Evolutionary conservation across 495 filamentous ascomycete genomes (phyloP), one percentile per base, ranked within the genome.

Genomic region (Aspergillus heteromorphus): DNA sequence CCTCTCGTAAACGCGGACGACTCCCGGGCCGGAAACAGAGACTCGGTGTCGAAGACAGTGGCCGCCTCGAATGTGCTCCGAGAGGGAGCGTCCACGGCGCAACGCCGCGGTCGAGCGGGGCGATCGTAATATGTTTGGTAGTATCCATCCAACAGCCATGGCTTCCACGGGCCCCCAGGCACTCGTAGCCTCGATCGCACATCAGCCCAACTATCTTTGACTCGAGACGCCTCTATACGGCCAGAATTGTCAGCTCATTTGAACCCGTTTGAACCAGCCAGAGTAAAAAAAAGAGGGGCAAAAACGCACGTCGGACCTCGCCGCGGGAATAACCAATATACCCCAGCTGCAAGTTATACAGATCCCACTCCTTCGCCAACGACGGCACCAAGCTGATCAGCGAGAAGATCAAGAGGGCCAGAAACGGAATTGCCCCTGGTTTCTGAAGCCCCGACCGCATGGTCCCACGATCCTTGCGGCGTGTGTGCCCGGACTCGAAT

Each of bases 381-480:
- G 69, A 70, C 25, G 68, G 67, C 38, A 68, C 66, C 52, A 74
- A 45, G 19, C 66, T 72, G 43, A 75, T 60, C 25, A 75, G 58
- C 49, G 66, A 66, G 48, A 72, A 71, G 23, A 72, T 57, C 40
- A 74, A 17, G 51, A 76, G 48, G 25, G 61, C 68, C 40, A 76
- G 61, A 45, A 76, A 65, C 55, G 72, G 68, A 49, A 74, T 65
- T 38, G 72, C 69, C 58, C 68, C 66, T 51, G 71, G 64, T 63
- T 68, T 72, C 42, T 62, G 63, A 31, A 76, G 54, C 23, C 70
- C 70, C 52, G 69, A 68, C 56, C 71, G 66, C 73, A 75, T 75
- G 51, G 57, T 73, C 63, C 63, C 64, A 53, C 55, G 23, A 10
- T 55, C 53, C n/a, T n/a, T 54, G 41, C 18, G 49, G 51, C 40